Conservation (phyloP, 2,329 filamentous ascomycete species). For the Proliferodiscus dingleyae region DNA sequence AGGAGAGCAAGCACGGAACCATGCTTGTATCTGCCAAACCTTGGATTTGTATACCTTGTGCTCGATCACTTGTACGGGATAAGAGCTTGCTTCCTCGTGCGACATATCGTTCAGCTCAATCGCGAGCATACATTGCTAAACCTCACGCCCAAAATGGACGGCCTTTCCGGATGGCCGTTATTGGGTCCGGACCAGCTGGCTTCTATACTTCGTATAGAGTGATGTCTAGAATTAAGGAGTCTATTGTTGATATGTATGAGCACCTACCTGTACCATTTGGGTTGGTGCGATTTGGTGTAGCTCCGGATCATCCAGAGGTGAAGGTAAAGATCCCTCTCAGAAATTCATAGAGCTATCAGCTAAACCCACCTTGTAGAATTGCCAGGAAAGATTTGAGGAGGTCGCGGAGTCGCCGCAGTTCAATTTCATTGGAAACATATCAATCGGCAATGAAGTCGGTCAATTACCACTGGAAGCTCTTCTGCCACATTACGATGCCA, state of each 20-base stretch:
- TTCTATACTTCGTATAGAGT: constrained; percentile 91
- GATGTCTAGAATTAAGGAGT: constrained; percentile 67
- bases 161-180: constrained; percentile 74
- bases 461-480: constrained; percentile 63
- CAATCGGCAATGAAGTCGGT: constrained; percentile 56
- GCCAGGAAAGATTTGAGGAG: constrained; percentile 87
- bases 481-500: constrained; percentile 80
- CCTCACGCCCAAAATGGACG: constrained; percentile 30
- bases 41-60: constrained; percentile 28
- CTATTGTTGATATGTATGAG: constrained; percentile 92
- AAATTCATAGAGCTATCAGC: background rate
- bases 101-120: constrained; percentile 6
- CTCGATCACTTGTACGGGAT: constrained; percentile 9
- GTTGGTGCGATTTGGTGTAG: constrained; percentile 87
- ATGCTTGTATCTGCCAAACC: constrained; percentile 23
- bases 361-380: constrained; percentile 59
- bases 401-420: constrained; percentile 79
- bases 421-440: constrained; percentile 85
- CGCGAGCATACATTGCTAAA: constrained; percentile 24
- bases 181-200: constrained; percentile 91
- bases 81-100: background rate
- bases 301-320: constrained; percentile 97
- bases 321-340: constrained; percentile 54
- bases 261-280: constrained; percentile 88
- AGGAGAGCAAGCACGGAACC: constrained; percentile 8